These are phyloP conservation scores for Trichoderma sp. DNA, from an alignment of 2,329 filamentous ascomycete species.

Conservation along the genomic window DNA sequence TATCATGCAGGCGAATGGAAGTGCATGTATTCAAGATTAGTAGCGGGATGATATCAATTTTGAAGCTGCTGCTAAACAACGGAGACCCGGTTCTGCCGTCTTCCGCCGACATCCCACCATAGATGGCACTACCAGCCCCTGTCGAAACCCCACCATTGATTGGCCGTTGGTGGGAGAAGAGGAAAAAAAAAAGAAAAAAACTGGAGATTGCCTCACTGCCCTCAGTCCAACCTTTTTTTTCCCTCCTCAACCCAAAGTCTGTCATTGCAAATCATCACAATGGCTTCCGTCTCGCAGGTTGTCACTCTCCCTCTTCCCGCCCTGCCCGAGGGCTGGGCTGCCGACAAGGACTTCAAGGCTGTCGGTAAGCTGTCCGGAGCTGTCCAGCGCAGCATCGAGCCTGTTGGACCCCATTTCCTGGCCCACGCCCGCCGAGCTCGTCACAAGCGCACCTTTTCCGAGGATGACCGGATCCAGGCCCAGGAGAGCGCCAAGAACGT, in stretches of 20 bases:
- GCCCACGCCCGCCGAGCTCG: conserved; percentile 93
- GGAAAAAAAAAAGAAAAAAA: conserved; percentile 21
- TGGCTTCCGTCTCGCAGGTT: conserved; percentile 63
- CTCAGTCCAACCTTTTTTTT: background rate
- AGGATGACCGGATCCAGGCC: conserved; percentile 96
- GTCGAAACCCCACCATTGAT: conserved; percentile 19
- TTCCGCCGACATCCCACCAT: conserved; percentile 21
- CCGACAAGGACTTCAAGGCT: conserved; percentile 89
- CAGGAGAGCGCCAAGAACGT: conserved; percentile 93
- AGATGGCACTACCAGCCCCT: background rate
- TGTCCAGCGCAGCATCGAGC: conserved; percentile 85
- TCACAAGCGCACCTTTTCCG: conserved; percentile 96
- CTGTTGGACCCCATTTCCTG: conserved; percentile 95
- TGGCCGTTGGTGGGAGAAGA: background rate
- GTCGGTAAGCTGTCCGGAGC: conserved; percentile 73
- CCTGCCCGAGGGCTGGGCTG: conserved; percentile 77
- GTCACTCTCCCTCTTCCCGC: conserved; percentile 66
- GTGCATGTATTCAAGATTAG: background rate
- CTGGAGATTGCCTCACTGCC: conserved; percentile 2
- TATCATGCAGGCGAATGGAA: background rate
- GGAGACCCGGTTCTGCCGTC: conserved; percentile 27
- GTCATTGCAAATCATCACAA: conserved; percentile 34
- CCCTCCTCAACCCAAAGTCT: background rate
- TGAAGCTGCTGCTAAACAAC: background rate
- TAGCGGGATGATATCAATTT: background rate